Percentiles rank a stretch among this genome's conserved stretches.
Conservation (phyloP, 2,329 filamentous ascomycete species). For the Phaeoacremonium minimum region DNA sequence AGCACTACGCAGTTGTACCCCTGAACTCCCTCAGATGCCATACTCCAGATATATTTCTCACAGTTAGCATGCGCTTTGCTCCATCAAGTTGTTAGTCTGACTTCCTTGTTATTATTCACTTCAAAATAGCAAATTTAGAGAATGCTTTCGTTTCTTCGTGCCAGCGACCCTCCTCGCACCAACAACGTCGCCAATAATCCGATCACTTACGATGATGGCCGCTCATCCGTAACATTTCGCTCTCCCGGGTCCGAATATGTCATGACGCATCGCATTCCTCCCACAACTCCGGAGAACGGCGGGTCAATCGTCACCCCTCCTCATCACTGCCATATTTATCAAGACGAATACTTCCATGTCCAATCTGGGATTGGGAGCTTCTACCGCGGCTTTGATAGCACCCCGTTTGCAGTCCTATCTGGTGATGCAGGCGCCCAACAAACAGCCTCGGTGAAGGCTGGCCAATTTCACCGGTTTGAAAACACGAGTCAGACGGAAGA, state of each 20-base stretch:
- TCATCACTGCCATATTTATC: slow-evolving; percentile 14
- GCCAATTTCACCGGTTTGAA: slow-evolving; percentile 7
- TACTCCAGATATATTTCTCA: too few species aligned
- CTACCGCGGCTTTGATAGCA: slow-evolving; percentile 6
- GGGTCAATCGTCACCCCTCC: slow-evolving; percentile 9
- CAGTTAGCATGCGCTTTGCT: too few species aligned
- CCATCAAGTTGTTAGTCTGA: too few species aligned
- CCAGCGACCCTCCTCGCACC: not conserved
- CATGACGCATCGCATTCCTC: slow-evolving; percentile 6
- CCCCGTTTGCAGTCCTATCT: slow-evolving; percentile 1
- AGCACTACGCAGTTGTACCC: too few species aligned
- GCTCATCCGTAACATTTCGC: slow-evolving; percentile 5
- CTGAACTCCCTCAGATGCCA: too few species aligned
- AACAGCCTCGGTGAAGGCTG: slow-evolving; percentile 2
- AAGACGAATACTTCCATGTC: slow-evolving; percentile 15
- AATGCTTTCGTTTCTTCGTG: slow-evolving; percentile 4
- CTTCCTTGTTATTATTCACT: too few species aligned
- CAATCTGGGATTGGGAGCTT: slow-evolving; percentile 10
- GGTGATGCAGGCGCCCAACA: not conserved
- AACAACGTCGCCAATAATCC: slow-evolving; percentile 2
- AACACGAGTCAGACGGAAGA: slow-evolving; percentile 5
- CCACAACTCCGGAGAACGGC: not conserved
- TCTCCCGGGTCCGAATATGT: slow-evolving; percentile 2
- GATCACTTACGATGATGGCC: slow-evolving; percentile 6
- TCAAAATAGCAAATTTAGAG: too few species aligned